phyloP scores from a whole-genome alignment of 345 rosid species.

The Gossypium stocksii region DNA sequence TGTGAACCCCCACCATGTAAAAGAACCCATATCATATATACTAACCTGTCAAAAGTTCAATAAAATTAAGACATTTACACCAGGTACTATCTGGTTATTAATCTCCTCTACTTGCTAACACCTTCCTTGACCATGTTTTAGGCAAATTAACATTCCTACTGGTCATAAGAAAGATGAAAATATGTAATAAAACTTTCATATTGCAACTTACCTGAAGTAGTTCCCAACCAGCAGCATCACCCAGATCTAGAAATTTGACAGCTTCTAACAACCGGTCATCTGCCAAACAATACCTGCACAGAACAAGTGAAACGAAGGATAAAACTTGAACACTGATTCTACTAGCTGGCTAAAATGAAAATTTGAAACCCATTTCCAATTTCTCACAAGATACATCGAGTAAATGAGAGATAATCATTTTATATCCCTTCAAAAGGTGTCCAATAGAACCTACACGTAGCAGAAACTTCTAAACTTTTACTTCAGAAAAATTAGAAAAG shows the following conservation, averaged over 20 bases:
- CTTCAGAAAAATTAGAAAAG: neutral
- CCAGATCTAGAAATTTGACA: constrained; percentile 79
- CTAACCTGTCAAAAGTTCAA: neutral
- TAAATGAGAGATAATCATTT: neutral
- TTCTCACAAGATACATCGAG: neutral
- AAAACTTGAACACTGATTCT: neutral
- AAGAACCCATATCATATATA: neutral
- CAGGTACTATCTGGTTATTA: neutral
- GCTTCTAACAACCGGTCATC: constrained; percentile 84
- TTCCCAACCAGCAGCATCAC: constrained; percentile 84
- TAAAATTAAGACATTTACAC: neutral
- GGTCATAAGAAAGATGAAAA: neutral
- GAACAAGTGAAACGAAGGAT: neutral
- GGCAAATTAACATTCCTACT: neutral
- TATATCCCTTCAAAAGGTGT: neutral
- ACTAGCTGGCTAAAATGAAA: neutral
- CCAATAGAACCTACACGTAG: neutral
- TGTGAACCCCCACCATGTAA: neutral
- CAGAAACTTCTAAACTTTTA: neutral
- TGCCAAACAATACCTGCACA: constrained; percentile 79
- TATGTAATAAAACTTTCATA: neutral
- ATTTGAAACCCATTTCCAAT: neutral
- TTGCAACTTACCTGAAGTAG: constrained; percentile 65
- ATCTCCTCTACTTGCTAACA: neutral
- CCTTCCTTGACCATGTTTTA: neutral